These are phyloP conservation scores for Neonectria punicea DNA, from an alignment of 2,329 filamentous ascomycete species.

Conservation along the genomic window DNA sequence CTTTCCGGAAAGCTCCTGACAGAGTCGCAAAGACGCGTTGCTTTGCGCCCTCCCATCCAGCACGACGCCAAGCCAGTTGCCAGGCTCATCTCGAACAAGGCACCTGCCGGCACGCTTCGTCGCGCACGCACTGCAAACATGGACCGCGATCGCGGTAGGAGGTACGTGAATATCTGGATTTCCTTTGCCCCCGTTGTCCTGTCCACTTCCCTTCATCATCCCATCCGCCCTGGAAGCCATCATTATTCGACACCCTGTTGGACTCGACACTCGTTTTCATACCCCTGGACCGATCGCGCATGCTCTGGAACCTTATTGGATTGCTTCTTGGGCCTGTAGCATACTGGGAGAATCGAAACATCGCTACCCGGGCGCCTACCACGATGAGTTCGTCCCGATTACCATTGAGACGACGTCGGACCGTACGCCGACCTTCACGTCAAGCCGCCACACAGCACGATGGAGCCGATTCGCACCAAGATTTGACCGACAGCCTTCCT, in stretches of 20 bases:
- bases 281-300: conserved; percentile 12
- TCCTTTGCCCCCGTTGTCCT: conserved; percentile 16
- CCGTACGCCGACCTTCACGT: background rate
- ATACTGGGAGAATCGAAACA: background rate
- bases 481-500: background rate
- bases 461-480: background rate
- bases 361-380: background rate
- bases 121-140: conserved; percentile 34
- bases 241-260: conserved; percentile 1
- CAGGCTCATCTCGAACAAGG: conserved; percentile 12
- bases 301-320: background rate
- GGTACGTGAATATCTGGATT: conserved; percentile 43
- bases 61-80: conserved; percentile 8
- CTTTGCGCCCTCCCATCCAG: conserved; percentile 29
- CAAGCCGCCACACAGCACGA: background rate
- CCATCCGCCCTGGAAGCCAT: conserved; percentile 21
- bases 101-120: conserved; percentile 23
- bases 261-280: conserved; percentile 3
- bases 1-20: conserved; percentile 22
- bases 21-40: conserved; percentile 35
- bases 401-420: background rate
- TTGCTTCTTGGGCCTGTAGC: background rate
- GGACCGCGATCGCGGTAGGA: conserved; percentile 53
- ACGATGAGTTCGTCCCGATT: conserved; percentile 9
- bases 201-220: conserved; percentile 17